These are phyloP conservation scores for Carnegiea gigantea DNA, from an alignment of 179 eudicot species.

Conservation along the genomic window DNA sequence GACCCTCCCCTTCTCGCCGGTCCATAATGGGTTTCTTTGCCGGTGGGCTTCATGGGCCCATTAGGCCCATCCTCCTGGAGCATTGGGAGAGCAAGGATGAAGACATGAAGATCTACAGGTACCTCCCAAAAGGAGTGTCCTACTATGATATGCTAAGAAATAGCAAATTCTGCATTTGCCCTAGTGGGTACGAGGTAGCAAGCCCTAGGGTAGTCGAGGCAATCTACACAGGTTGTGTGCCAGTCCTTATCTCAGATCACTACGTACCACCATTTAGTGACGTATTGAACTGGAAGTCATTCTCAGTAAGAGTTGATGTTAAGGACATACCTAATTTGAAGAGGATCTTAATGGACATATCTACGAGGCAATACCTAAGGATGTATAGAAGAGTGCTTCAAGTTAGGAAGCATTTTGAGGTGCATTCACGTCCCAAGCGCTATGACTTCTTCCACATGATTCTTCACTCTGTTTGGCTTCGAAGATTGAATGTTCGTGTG, in stretches of 20 bases:
- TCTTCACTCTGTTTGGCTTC: conserved; percentile 78
- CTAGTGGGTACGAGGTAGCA: conserved; percentile 78
- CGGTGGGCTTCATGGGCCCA: conserved; percentile 70
- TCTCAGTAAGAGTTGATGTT: conserved; percentile 47
- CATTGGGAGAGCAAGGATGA: conserved; percentile 70
- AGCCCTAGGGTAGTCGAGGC: conserved; percentile 82
- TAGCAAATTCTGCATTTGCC: conserved; percentile 68
- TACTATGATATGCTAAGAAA: conserved; percentile 57
- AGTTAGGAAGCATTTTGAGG: conserved; percentile 62
- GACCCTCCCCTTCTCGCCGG: conserved; percentile 57
- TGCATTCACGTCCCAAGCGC: conserved; percentile 58
- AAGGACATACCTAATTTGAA: conserved; percentile 61
- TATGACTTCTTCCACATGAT: conserved; percentile 77
- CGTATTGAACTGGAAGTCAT: conserved; percentile 67
- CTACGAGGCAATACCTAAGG: conserved; percentile 47
- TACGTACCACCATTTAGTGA: conserved; percentile 74
- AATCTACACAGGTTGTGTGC: conserved; percentile 68
- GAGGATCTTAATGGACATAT: conserved; percentile 43
- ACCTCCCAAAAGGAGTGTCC: conserved; percentile 56
- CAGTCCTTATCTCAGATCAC: conserved; percentile 56
- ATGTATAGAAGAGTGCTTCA: conserved; percentile 57
- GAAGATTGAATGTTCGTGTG: conserved; percentile 55
- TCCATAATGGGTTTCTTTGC: conserved; percentile 64
- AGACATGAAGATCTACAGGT: conserved; percentile 53
- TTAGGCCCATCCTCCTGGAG: conserved; percentile 57